A percentile compares a stretch with the other conserved stretches of the same genome.
Conservation (phyloP, 129 eudicot species). For the Apium graveolens region DNA sequence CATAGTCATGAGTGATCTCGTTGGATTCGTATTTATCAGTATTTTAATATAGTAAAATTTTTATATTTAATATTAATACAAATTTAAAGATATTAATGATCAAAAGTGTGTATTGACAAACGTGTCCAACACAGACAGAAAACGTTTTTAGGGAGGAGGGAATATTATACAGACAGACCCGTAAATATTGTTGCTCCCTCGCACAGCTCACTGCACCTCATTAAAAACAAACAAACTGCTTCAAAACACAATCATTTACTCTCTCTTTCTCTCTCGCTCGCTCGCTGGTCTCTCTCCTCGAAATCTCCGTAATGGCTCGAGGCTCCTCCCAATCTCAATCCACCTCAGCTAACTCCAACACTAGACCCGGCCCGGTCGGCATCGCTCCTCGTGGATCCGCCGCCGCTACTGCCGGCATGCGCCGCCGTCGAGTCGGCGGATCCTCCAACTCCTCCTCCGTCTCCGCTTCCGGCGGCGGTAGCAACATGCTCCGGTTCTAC, state of each 20-base stretch:
- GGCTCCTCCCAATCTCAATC: slow-evolving; percentile 77
- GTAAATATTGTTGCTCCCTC: too few relatives aligned
- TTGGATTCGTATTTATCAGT: too few relatives aligned
- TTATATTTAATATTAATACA: too few relatives aligned
- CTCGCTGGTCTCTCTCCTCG: background rate
- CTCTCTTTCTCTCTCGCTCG: too few relatives aligned
- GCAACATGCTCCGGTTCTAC: slow-evolving; percentile 77
- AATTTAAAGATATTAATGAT: too few relatives aligned
- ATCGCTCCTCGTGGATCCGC: slow-evolving; percentile 62
- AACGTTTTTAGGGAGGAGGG: too few relatives aligned
- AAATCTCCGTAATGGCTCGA: slow-evolving; percentile 36
- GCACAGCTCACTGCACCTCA: background rate
- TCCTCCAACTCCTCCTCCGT: slow-evolving; percentile 25
- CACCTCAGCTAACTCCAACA: slow-evolving; percentile 24
- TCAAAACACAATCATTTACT: background rate
- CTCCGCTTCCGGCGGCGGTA: background rate
- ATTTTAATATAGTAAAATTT: too few relatives aligned
- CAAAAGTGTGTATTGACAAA: too few relatives aligned
- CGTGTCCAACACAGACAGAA: too few relatives aligned
- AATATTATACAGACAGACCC: too few relatives aligned
- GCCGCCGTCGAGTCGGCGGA: slow-evolving; percentile 49
- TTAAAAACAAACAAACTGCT: slow-evolving; percentile 2
- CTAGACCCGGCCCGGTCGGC: slow-evolving; percentile 47
- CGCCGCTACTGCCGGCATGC: slow-evolving; percentile 66
- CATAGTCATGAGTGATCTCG: too few relatives aligned